These are phyloP conservation scores for Rhamnella rubrinervis DNA, from an alignment of 331 rosid genomes.

Conservation along the genomic window DNA sequence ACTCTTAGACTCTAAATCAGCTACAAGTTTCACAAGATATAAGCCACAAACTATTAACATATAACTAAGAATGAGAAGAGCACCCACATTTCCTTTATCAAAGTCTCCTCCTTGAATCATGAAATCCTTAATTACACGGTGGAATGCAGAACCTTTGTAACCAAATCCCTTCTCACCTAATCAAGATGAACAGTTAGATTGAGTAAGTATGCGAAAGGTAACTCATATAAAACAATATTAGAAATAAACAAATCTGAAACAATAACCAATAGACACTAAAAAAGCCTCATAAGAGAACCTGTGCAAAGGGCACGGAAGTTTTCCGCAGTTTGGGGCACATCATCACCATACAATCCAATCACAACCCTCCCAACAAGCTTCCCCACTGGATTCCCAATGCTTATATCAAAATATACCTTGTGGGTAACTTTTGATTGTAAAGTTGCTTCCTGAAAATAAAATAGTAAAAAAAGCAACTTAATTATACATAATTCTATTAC, in stretches of 20 bases:
- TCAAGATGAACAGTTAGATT: conserved; percentile 9
- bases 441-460: conserved; percentile 38
- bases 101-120: conserved; percentile 99
- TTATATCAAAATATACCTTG: conserved; percentile 82
- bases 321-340: conserved; percentile 90
- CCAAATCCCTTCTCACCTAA: conserved; percentile 95
- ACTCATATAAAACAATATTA: not conserved
- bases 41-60: too few species aligned
- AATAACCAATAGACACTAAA: not conserved
- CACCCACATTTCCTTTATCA: conserved; percentile 84
- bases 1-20: not conserved
- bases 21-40: not conserved
- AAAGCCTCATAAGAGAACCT: conserved; percentile 35
- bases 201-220: conserved; percentile 12
- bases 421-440: conserved; percentile 77
- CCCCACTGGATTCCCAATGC: conserved; percentile 95
- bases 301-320: conserved; percentile 95
- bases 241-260: not conserved
- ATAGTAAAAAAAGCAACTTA: not conserved
- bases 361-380: conserved; percentile 85
- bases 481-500: not conserved
- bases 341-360: conserved; percentile 90
- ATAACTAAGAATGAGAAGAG: conserved; percentile 3
- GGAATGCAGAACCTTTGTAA: conserved; percentile 72
- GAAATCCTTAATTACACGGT: conserved; percentile 94